Conservation (phyloP, 192 early-diverging fungal genomes). For the Gamsiella multidivaricata region DNA sequence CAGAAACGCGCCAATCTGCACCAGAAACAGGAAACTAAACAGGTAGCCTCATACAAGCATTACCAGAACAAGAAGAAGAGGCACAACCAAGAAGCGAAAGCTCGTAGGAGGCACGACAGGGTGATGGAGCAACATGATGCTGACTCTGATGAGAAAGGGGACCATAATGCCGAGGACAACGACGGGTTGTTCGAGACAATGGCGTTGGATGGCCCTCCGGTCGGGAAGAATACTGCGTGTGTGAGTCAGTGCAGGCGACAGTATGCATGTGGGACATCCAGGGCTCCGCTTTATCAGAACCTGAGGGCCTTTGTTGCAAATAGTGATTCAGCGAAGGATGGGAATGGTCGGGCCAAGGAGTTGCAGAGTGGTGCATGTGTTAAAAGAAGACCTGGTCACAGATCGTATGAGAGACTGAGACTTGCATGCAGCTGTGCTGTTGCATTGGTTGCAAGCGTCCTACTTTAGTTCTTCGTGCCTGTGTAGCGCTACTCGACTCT, state of each 20-base stretch:
- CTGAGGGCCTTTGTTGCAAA: neutral
- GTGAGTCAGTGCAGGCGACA: neutral
- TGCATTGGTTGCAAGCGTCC: too few relatives aligned
- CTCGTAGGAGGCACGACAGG: neutral
- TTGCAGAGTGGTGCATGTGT: too few relatives aligned
- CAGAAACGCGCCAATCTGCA: constrained; percentile 10
- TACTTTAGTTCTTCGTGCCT: too few relatives aligned
- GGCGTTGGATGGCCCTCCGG: neutral
- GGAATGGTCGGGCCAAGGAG: too few relatives aligned
- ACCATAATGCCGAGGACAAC: neutral
- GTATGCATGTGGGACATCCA: neutral
- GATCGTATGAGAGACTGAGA: too few relatives aligned
- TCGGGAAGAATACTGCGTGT: neutral
- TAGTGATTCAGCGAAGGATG: neutral
- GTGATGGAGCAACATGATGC: neutral
- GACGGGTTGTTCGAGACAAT: neutral
- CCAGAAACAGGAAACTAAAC: neutral
- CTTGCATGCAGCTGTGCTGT: too few relatives aligned
- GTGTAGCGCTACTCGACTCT: too few relatives aligned
- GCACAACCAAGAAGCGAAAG: neutral
- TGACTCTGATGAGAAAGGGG: neutral
- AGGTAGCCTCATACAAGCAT: neutral
- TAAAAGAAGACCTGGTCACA: too few relatives aligned
- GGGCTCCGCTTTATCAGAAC: neutral
- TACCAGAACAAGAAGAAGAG: neutral